Percentiles rank a stretch among this genome's conserved stretches.
phyloP scores from a whole-genome alignment of 805 yeast species.

The Yarrowia sp. region DNA sequence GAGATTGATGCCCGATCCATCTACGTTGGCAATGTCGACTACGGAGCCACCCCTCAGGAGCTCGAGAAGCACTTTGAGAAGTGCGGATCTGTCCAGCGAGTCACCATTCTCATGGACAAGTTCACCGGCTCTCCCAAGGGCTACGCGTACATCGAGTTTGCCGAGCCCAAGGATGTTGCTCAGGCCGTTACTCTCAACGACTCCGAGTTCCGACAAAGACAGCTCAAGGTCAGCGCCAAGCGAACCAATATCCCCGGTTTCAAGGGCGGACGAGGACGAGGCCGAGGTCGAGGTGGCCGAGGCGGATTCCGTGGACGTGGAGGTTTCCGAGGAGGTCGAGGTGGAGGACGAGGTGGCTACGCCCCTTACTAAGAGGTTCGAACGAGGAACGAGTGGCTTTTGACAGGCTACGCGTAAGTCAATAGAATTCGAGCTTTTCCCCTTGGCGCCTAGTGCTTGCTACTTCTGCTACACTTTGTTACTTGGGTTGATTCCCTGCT shows the following conservation, averaged over 20 bases:
- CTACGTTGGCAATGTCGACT: conserved; percentile 84
- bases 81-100: conserved; percentile 73
- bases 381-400: too few relatives aligned
- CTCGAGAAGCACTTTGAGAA: conserved; percentile 68
- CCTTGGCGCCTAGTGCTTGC: too few relatives aligned
- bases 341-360: conserved; percentile 48
- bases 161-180: conserved; percentile 61
- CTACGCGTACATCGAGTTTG: conserved; percentile 80
- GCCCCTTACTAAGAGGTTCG: conserved; percentile 40
- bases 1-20: conserved; percentile 75
- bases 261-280: conserved; percentile 51
- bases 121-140: conserved; percentile 82
- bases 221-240: conserved; percentile 70
- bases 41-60: conserved; percentile 73
- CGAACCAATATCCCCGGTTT: conserved; percentile 81
- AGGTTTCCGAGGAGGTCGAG: conserved; percentile 44
- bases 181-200: conserved; percentile 68
- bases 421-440: too few relatives aligned
- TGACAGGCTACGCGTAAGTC: too few relatives aligned
- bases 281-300: conserved; percentile 40
- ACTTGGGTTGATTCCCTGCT: too few relatives aligned
- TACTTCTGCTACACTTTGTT: too few relatives aligned
- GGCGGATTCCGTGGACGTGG: conserved; percentile 45
- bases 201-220: conserved; percentile 62
- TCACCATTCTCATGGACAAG: conserved; percentile 72